These are phyloP conservation scores for Phragmites australis DNA, from an alignment of 176 grass and related monocot genomes.

Conservation along the genomic window DNA sequence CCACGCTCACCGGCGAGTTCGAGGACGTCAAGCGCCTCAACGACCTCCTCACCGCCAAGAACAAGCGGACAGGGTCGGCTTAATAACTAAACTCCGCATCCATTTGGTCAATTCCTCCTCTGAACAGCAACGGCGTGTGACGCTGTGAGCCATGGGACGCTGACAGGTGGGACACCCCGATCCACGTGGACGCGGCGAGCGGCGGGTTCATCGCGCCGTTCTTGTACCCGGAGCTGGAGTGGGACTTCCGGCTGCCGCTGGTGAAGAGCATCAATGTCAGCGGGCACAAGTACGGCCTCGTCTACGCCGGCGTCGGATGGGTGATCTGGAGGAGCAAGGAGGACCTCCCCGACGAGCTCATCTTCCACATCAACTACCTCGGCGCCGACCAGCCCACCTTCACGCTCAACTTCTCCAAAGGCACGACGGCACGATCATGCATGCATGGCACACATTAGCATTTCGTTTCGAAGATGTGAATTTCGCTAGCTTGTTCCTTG, in stretches of 20 bases:
- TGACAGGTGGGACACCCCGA: conserved; percentile 67
- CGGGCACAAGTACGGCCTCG: conserved; percentile 94
- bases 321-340: conserved; percentile 76
- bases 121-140: background rate
- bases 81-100: background rate
- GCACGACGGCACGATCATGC: background rate
- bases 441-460: background rate
- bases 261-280: conserved; percentile 96
- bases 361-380: conserved; percentile 99
- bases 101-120: background rate
- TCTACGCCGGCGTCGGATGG: conserved; percentile 87
- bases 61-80: conserved; percentile 58
- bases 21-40: conserved; percentile 80
- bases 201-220: conserved; percentile 92
- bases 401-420: conserved; percentile 99
- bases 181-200: conserved; percentile 91
- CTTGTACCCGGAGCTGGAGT: conserved; percentile 76
- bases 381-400: conserved; percentile 90
- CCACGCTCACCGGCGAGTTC: conserved; percentile 87
- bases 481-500: background rate
- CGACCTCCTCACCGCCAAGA: conserved; percentile 60
- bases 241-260: conserved; percentile 85
- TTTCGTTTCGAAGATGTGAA: background rate
- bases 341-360: conserved; percentile 80
- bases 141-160: background rate